These are phyloP conservation scores for Starmerella khaoyaiensis DNA, from an alignment of 805 yeast species.

Conservation along the genomic window DNA sequence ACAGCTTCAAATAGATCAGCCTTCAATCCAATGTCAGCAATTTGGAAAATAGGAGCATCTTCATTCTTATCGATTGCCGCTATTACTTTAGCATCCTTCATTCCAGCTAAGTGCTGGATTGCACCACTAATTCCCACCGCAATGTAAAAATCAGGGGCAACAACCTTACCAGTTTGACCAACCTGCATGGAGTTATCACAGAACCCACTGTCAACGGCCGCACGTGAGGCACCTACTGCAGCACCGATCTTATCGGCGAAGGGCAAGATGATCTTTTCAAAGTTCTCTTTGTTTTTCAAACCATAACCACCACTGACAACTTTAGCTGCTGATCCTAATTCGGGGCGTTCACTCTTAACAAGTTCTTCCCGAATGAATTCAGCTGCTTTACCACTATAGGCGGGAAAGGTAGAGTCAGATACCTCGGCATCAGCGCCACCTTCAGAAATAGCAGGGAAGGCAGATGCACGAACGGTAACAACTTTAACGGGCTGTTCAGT, in stretches of 20 bases:
- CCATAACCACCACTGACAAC: constrained; percentile 95
- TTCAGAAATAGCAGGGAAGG: constrained; percentile 44
- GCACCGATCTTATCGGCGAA: constrained; percentile 75
- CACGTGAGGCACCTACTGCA: constrained; percentile 95
- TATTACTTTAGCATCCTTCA: constrained; percentile 89
- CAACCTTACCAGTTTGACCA: constrained; percentile 96
- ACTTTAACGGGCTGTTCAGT: constrained; percentile 52
- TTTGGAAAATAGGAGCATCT: constrained; percentile 85
- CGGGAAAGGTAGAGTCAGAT: constrained; percentile 27
- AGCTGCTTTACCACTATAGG: constrained; percentile 29
- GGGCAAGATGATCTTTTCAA: constrained; percentile 64
- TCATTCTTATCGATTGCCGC: constrained; percentile 92
- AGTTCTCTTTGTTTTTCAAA: constrained; percentile 75
- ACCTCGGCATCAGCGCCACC: constrained; percentile 32
- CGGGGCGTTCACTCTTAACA: constrained; percentile 75
- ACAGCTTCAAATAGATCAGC: constrained; percentile 77
- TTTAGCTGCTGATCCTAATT: constrained; percentile 64
- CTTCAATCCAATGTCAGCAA: constrained; percentile 79
- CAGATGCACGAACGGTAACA: constrained; percentile 71
- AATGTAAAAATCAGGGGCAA: constrained; percentile 87
- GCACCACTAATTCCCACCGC: constrained; percentile 97
- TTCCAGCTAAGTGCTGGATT: constrained; percentile 95
- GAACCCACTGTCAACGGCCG: constrained; percentile 92
- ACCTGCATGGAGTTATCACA: constrained; percentile 94
- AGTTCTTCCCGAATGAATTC: constrained; percentile 68